phyloP scores from a whole-genome alignment of 2,329 filamentous ascomycete genomes.

The Xylaria sp. region DNA sequence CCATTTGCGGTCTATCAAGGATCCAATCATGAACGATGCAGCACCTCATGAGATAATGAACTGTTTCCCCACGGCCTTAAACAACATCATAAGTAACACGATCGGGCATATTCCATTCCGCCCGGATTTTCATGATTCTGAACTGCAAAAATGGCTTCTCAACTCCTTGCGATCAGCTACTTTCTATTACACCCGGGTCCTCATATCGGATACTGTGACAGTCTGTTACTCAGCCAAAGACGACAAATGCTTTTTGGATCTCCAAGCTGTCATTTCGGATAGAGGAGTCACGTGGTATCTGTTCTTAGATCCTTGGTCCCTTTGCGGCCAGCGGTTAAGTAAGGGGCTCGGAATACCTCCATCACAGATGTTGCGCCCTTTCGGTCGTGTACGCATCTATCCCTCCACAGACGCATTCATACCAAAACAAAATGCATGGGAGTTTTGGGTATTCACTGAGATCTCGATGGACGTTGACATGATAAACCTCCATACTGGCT shows the following conservation, averaged over 20 bases:
- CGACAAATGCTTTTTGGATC: constrained; percentile 34
- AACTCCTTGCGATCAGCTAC: constrained; percentile 25
- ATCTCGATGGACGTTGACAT: constrained; percentile 40
- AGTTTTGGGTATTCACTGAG: constrained; percentile 35
- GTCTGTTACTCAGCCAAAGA: constrained; percentile 42
- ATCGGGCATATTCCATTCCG: constrained; percentile 18
- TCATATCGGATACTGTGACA: constrained; percentile 46
- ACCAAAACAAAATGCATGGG: constrained; percentile 29
- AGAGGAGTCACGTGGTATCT: constrained; percentile 45
- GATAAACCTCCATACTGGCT: neutral
- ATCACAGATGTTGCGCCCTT: constrained; percentile 31
- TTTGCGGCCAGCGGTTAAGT: constrained; percentile 19
- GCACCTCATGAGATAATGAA: constrained; percentile 39
- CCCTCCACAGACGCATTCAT: constrained; percentile 7
- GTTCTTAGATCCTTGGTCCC: constrained; percentile 36
- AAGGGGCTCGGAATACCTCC: constrained; percentile 13
- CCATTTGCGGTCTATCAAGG: constrained; percentile 32
- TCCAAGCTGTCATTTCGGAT: constrained; percentile 42
- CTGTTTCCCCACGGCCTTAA: constrained; percentile 40
- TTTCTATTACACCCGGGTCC: constrained; percentile 44
- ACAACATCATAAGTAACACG: constrained; percentile 16
- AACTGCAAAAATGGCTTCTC: constrained; percentile 21
- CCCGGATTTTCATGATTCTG: neutral
- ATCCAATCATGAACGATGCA: constrained; percentile 40
- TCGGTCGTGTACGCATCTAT: constrained; percentile 33